Evolutionary conservation across 768 basidiomycete species (phyloP), one percentile per base, ranked within the genome.

Genomic region (Trametes villosa): DNA sequence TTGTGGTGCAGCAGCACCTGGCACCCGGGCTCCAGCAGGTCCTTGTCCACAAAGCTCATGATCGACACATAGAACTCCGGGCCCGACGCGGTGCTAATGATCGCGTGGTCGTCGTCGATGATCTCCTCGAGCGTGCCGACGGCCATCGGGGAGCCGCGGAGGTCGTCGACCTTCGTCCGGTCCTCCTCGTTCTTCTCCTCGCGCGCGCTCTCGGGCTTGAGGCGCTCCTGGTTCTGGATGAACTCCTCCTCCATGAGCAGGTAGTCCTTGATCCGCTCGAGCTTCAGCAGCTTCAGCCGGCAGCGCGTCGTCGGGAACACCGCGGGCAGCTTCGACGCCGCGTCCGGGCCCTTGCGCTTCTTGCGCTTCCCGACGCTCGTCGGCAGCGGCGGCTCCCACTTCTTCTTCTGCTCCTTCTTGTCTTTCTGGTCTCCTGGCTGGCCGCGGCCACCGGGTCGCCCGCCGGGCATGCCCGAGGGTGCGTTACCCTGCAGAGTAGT

Each of bases 101-200:
- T 98, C n/a, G 97, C 97, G 76, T 99, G 94, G 83, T 96, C 94
- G 76, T 96, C 94, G 81, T 96, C 94, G 67, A 96, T 94, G 65
- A 96, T 93, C 77, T 99, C 97, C 77, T 98, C 97, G 75, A 99
- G 82, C 0, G 94, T 94, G 22, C 97, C 97, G 61, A 99, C 94
- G n/a, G 91, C 91, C 94, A 99, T 96, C 9, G 96, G 97, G 48
- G 87, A 91, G 8, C 97, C 97, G 33, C 96, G 88, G 33, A 99
- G 74, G 74, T 95, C 93, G 75, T 99, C 96, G 47, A 99, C 94
- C 69, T 86, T 90, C 9, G 90, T 91, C 69, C 92, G 81, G 70
- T 98, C 96, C 71, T 97, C 96, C 72, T 95, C 94, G 63, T 94
- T 92, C 82, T 94, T 93, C 78, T 97, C 95, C 74, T 98, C 95